Evolutionary conservation across 2,329 filamentous ascomycete species (phyloP), one percentile per base, ranked within the genome.

Genomic region (Ophiostoma pallidulum): DNA sequence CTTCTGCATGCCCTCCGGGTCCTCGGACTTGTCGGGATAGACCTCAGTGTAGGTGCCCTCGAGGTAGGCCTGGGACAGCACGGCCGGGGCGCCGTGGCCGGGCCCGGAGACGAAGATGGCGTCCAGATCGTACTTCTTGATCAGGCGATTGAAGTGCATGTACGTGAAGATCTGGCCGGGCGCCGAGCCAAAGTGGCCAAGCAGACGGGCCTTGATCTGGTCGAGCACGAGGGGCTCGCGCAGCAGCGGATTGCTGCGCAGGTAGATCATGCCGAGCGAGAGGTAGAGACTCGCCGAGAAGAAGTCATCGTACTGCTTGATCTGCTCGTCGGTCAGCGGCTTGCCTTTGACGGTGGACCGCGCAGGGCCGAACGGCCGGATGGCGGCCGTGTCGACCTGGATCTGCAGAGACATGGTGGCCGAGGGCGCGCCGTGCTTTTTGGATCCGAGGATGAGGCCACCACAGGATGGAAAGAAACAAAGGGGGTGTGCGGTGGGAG

Each of bases 121-220:
- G 58, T 90, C 74, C 42, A 89, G 67, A 54, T 86, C 77, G 58
- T 87, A 84, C 65, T 88, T 89, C 64, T 84, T 87, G 71, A 89
- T 87, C 50, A 89, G 68, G 29, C 84, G 80, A 64, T 89, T 89
- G 72, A 87, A 84, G 66, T 89, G 84, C 68, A 88, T 85, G 63
- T 81, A 89, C 29, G 83, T 85, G 65, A 90, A 89, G 50, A 83
- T 80, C 64, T 89, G 85, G 13, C 84, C 85, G n/a, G 85, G 80
- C 42, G 85, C 84, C 3, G 82, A 86, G 46, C 85, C 85, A 72
- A 86, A 90, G 61, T 90, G 85, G 33, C 85, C 85, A 2, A 90
- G 70, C 8, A 89, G 70, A 54, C 85, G 78, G 50, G 75, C 72
- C 66, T 90, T 90, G 66, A 89, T 70, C 59, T 89, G 81, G 46